Conservation (phyloP, 106 monocot species). For the Cymbidium sinense region DNA sequence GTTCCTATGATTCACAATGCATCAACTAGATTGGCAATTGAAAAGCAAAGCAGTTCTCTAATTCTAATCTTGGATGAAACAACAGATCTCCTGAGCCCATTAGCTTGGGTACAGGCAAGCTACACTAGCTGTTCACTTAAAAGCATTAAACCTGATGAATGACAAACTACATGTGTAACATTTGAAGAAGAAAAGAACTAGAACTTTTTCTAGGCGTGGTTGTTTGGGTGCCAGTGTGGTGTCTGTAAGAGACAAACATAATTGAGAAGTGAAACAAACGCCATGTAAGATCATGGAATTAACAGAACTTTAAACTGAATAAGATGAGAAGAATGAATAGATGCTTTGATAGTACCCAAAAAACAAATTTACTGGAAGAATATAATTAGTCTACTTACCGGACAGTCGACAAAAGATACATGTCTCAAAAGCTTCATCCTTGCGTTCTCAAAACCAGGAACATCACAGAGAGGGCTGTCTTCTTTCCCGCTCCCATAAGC, state of each 20-base stretch:
- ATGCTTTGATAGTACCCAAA: not conserved
- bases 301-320: not conserved
- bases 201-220: not conserved
- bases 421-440: constrained; percentile 94
- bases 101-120: too few species aligned
- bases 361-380: not conserved
- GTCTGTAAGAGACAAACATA: not conserved
- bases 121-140: too few species aligned
- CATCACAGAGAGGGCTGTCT: constrained; percentile 88
- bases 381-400: constrained; percentile 39
- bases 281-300: not conserved
- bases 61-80: too few species aligned
- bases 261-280: not conserved
- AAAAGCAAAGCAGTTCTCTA: too few species aligned
- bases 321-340: not conserved
- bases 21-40: too few species aligned
- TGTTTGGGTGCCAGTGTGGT: not conserved
- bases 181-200: not conserved
- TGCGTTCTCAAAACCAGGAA: constrained; percentile 82
- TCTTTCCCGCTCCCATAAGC: constrained; percentile 98
- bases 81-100: too few species aligned
- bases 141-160: not conserved
- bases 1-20: too few species aligned
- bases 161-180: not conserved
- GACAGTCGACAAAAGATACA: constrained; percentile 96